Percentiles rank a stretch among this genome's conserved stretches.
Conservation (phyloP, 805 yeast species). For the Metschnikowia santaceciliae region DNA sequence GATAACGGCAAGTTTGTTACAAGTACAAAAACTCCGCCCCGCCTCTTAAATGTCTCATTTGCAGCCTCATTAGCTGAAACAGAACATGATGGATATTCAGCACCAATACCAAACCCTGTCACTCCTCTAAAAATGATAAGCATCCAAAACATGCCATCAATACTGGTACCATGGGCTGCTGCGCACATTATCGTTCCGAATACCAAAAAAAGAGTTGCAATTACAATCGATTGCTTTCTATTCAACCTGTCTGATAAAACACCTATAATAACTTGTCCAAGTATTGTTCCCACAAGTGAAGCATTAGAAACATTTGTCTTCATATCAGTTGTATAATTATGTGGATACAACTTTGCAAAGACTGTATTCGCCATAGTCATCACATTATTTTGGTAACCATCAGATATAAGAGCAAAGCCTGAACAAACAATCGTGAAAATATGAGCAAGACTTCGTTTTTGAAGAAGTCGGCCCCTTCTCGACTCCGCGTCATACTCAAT, state of each 20-base stretch:
- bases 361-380: conserved; percentile 67
- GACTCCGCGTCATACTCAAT: conserved; percentile 30
- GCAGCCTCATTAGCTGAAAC: conserved; percentile 71
- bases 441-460: conserved; percentile 24
- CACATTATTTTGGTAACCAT: conserved; percentile 72
- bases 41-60: conserved; percentile 55
- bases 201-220: conserved; percentile 58
- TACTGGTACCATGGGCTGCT: conserved; percentile 59
- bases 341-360: conserved; percentile 43
- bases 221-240: conserved; percentile 65
- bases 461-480: conserved; percentile 26
- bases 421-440: conserved; percentile 53
- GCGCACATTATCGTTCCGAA: conserved; percentile 65
- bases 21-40: conserved; percentile 64
- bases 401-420: conserved; percentile 73
- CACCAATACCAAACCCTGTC: conserved; percentile 76
- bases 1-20: conserved; percentile 72
- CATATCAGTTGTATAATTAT: conserved; percentile 41
- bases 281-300: conserved; percentile 62
- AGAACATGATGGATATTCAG: conserved; percentile 70
- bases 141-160: conserved; percentile 74
- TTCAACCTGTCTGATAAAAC: conserved; percentile 62
- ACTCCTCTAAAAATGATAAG: conserved; percentile 68
- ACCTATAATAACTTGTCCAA: conserved; percentile 69
- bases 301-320: conserved; percentile 69